Evolutionary conservation across 192 early-diverging fungal genomes (phyloP).

Genomic region (Globomyces pollinis-pini): DNA sequence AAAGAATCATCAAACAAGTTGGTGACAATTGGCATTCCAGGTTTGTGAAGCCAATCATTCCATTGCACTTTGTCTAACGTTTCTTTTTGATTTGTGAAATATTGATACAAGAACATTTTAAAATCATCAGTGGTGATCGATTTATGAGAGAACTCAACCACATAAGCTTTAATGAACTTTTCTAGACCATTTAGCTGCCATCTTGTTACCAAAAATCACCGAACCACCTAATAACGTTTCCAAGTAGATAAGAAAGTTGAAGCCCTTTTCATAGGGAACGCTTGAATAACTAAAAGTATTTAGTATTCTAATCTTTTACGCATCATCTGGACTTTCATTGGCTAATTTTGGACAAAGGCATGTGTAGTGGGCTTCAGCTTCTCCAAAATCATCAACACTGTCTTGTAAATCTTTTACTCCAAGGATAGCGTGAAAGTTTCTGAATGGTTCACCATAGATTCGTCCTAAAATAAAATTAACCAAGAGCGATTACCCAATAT

Average conservation of each 20-base stretch:
- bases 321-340: conserved; percentile 75
- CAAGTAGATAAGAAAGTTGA: conserved; percentile 85
- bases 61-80: conserved; percentile 78
- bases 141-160: conserved; percentile 73
- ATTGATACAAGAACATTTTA: conserved; percentile 71
- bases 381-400: conserved; percentile 31
- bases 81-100: conserved; percentile 65
- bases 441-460: conserved; percentile 64
- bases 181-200: no score
- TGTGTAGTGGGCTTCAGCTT: conserved; percentile 29
- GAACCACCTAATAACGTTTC: conserved; percentile 81
- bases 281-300: no score
- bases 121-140: conserved; percentile 86
- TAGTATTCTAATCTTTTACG: no score
- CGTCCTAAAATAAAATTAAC: no score
- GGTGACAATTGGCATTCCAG: conserved; percentile 86
- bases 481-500: conserved; percentile 70
- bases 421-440: conserved; percentile 80
- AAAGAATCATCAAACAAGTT: conserved; percentile 82
- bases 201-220: conserved; percentile 77
- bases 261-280: conserved; percentile 79
- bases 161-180: conserved; percentile 71
- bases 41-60: conserved; percentile 78
- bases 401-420: conserved; percentile 69
- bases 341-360: conserved; percentile 63